phyloP scores from a whole-genome alignment of 331 rosid genomes.

The Acacia pycnantha region DNA sequence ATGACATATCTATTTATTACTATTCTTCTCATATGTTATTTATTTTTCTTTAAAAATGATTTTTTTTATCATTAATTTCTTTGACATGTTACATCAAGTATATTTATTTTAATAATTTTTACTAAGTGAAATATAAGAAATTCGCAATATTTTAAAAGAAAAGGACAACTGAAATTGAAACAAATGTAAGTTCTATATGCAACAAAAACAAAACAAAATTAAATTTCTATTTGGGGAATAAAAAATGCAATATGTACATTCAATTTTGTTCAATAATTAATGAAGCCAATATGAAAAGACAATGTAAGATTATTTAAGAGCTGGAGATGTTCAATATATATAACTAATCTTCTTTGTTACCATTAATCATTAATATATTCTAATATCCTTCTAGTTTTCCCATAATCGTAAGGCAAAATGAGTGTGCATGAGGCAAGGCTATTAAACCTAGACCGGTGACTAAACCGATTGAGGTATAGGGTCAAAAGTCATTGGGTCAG shows the following conservation, averaged over 20 bases:
- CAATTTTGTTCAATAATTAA: background rate
- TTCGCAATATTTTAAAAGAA: background rate
- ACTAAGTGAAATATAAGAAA: background rate
- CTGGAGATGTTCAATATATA: background rate
- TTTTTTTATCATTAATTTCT: background rate
- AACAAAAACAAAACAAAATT: background rate
- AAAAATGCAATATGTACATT: background rate
- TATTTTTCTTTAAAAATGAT: background rate
- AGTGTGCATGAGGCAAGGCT: too few relatives aligned
- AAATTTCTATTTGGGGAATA: background rate
- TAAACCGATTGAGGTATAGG: too few relatives aligned
- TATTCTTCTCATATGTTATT: background rate
- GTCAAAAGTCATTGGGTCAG: rapidly evolving
- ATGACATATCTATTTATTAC: background rate
- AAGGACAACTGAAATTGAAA: background rate
- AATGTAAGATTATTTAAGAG: background rate
- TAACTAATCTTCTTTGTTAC: background rate
- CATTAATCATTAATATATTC: background rate
- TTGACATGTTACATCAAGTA: background rate
- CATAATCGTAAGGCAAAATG: background rate
- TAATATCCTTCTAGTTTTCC: background rate
- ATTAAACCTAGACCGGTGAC: too few relatives aligned
- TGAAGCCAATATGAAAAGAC: background rate
- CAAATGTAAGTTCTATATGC: background rate
- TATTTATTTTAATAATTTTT: background rate